Evolutionary conservation across 2,329 filamentous ascomycete species (phyloP).

Genomic region (Arthrinium phaeospermum): DNA sequence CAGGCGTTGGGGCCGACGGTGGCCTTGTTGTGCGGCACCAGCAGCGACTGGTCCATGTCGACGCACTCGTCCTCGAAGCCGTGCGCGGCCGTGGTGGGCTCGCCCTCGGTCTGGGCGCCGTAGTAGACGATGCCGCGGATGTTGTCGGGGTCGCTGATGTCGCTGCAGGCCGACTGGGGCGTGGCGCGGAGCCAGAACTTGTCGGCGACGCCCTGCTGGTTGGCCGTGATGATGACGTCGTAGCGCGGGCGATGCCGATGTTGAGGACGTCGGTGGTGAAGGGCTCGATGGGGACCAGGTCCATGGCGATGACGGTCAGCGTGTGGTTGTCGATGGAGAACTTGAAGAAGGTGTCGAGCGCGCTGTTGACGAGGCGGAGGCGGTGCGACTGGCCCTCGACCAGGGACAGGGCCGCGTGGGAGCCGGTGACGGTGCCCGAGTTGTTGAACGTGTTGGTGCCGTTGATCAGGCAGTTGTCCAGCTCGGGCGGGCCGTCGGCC

Average conservation of each 20-base stretch:
- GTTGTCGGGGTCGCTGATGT: slow-evolving; percentile 25
- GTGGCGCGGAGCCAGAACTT: slow-evolving; percentile 55
- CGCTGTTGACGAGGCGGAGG: slow-evolving; percentile 51
- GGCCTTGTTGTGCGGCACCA: slow-evolving; percentile 44
- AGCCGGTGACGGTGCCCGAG: slow-evolving; percentile 33
- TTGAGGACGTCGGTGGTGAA: slow-evolving; percentile 52
- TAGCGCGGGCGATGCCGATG: slow-evolving; percentile 48
- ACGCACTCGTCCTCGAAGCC: slow-evolving; percentile 37
- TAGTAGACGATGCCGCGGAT: slow-evolving; percentile 44
- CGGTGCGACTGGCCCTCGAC: slow-evolving; percentile 50
- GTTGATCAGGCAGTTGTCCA: slow-evolving; percentile 50
- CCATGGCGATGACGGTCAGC: slow-evolving; percentile 59
- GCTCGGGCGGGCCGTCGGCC: slow-evolving; percentile 39
- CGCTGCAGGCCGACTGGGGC: slow-evolving; percentile 45
- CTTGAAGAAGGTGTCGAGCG: slow-evolving; percentile 45
- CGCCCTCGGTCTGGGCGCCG: slow-evolving; percentile 32
- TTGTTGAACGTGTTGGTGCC: slow-evolving; percentile 42
- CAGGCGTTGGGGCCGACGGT: slow-evolving; percentile 35
- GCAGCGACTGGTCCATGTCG: slow-evolving; percentile 41
- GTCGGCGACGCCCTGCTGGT: slow-evolving; percentile 29
- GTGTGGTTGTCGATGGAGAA: slow-evolving; percentile 59
- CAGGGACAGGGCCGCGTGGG: slow-evolving; percentile 45
- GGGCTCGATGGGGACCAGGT: slow-evolving; percentile 60
- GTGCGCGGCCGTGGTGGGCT: slow-evolving; percentile 25
- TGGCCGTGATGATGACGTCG: slow-evolving; percentile 25